Evolutionary conservation across 139 green algal species (phyloP).

Genomic region (Yamagishiella unicocca): DNA sequence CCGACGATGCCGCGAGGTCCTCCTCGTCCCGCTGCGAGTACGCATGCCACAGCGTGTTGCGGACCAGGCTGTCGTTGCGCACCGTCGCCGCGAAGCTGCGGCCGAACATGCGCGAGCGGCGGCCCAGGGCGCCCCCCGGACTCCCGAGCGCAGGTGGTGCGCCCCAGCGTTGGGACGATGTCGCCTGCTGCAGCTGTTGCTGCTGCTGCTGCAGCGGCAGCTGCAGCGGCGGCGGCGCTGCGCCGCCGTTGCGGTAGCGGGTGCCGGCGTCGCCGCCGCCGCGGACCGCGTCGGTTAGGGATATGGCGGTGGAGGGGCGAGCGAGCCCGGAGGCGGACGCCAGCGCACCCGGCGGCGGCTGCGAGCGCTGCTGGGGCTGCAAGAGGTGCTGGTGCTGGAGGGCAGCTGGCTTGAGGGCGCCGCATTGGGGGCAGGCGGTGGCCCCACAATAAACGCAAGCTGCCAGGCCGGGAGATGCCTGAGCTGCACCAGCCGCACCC

Average conservation of each 20-base stretch:
- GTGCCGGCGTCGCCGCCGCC: background rate
- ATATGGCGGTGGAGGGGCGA: background rate
- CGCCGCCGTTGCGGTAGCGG: too few relatives aligned
- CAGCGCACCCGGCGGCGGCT: background rate
- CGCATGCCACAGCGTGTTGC: slow-evolving; percentile 3
- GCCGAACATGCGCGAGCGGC: background rate
- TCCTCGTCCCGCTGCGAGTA: background rate
- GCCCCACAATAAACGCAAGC: too few relatives aligned
- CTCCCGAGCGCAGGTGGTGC: background rate
- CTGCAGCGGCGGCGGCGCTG: background rate
- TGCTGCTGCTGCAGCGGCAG: background rate
- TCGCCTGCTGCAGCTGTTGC: background rate
- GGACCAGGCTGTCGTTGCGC: background rate
- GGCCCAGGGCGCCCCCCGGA: background rate
- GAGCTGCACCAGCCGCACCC: background rate
- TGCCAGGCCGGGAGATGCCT: background rate
- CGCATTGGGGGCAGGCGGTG: slow-evolving; percentile 19
- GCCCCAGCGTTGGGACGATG: background rate
- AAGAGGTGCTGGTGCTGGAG: background rate
- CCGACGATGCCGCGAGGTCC: background rate
- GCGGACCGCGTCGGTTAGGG: background rate
- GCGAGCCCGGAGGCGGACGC: background rate
- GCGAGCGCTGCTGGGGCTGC: background rate
- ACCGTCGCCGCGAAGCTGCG: background rate
- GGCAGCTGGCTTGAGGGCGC: background rate